phyloP scores from a whole-genome alignment of 108 stramenopile genomes.

The Discostella stelligeroides region DNA sequence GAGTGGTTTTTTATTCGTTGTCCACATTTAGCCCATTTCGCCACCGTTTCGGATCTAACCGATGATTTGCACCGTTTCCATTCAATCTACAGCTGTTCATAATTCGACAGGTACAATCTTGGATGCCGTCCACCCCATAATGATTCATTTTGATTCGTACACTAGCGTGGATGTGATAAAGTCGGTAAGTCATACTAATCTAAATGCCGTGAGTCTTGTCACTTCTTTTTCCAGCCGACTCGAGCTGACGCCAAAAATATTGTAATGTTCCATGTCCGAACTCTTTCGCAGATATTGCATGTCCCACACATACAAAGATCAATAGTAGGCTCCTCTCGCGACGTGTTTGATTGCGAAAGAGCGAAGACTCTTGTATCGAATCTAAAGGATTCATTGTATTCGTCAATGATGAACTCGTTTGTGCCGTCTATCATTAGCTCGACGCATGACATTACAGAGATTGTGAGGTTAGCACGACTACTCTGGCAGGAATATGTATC shows the following conservation, averaged over 20 bases:
- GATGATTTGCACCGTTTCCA: background rate
- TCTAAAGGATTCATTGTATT: slow-evolving; percentile 28
- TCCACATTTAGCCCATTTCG: background rate
- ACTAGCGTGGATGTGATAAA: slow-evolving; percentile 34
- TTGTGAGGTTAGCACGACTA: slow-evolving; percentile 55
- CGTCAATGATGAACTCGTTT: slow-evolving; percentile 61
- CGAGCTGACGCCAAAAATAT: background rate
- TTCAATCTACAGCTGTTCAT: slow-evolving; percentile 18
- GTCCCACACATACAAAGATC: slow-evolving; percentile 27
- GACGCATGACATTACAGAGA: slow-evolving; percentile 65
- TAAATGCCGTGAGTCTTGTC: too few species aligned
- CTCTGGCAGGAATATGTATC: slow-evolving; percentile 62
- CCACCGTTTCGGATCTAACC: background rate
- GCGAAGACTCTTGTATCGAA: slow-evolving; percentile 1
- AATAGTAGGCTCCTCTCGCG: slow-evolving; percentile 23
- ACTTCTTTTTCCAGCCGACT: background rate
- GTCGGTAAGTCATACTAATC: slow-evolving; percentile 8
- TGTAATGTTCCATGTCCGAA: background rate
- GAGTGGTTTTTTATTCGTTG: slow-evolving; percentile 32
- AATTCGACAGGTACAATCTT: slow-evolving; percentile 51
- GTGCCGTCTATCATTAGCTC: slow-evolving; percentile 51
- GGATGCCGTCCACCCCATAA: slow-evolving; percentile 52
- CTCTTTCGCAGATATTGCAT: slow-evolving; percentile 24
- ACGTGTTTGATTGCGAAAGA: slow-evolving; percentile 12
- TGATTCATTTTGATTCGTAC: slow-evolving; percentile 59